These are phyloP conservation scores for Pseudogymnoascus sp. DNA, from an alignment of 2,329 filamentous ascomycete species.

Conservation along the genomic window DNA sequence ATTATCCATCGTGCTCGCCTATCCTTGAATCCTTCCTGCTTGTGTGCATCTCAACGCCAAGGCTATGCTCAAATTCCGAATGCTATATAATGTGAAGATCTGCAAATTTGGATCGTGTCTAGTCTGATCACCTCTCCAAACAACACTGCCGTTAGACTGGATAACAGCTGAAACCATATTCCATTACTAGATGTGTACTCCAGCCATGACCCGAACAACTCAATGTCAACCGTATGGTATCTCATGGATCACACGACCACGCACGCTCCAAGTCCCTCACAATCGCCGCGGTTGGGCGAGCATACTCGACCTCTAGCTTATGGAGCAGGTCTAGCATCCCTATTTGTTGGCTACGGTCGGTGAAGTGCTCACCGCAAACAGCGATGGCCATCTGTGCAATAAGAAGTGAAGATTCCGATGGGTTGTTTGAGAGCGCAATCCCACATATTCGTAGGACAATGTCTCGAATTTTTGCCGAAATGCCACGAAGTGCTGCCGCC, in stretches of 20 bases:
- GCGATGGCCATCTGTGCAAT: neutral
- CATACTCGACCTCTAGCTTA: neutral
- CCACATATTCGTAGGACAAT: neutral
- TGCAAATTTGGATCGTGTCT: neutral
- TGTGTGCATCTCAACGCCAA: neutral
- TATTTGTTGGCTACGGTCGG: neutral
- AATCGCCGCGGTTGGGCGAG: neutral
- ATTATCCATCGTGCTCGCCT: neutral
- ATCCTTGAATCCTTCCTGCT: neutral
- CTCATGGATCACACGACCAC: neutral
- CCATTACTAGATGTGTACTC: neutral
- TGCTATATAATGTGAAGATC: neutral
- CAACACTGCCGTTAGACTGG: neutral
- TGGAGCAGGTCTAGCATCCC: neutral
- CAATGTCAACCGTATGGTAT: neutral
- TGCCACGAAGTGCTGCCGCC: neutral
- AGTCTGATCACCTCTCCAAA: neutral
- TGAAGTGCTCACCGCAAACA: neutral
- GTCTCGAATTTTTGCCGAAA: constrained; percentile 1
- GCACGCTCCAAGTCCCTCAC: neutral
- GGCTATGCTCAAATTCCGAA: neutral
- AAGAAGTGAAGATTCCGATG: neutral
- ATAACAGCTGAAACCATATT: neutral
- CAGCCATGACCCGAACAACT: neutral
- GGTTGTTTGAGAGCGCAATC: neutral